Evolutionary conservation across 2,329 filamentous ascomycete genomes (phyloP).

Genomic region (Aspergillus awamori): DNA sequence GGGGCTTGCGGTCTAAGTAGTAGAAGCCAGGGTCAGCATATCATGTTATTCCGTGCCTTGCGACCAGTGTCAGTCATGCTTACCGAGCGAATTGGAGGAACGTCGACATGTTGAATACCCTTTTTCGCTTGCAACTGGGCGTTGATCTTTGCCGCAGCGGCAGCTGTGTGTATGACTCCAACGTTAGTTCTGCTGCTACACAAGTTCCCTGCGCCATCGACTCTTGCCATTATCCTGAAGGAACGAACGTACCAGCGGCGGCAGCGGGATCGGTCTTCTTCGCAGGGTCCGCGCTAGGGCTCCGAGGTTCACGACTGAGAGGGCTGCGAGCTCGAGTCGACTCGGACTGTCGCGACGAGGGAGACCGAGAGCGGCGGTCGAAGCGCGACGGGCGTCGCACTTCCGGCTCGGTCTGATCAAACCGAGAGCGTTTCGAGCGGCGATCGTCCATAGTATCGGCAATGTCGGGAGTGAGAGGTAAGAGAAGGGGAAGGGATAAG

Average conservation of each 20-base stretch:
- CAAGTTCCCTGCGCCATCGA: not conserved
- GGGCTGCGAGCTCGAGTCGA: slow-evolving; percentile 80
- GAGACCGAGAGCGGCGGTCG: slow-evolving; percentile 88
- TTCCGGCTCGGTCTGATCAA: slow-evolving; percentile 87
- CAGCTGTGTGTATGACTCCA: slow-evolving; percentile 58
- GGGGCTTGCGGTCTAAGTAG: slow-evolving; percentile 50
- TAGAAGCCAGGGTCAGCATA: not conserved
- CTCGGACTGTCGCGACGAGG: slow-evolving; percentile 68
- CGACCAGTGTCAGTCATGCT: slow-evolving; percentile 19
- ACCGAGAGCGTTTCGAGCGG: slow-evolving; percentile 82
- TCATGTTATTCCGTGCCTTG: not conserved
- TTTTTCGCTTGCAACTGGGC: slow-evolving; percentile 83
- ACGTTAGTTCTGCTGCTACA: slow-evolving; percentile 12
- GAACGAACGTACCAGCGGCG: slow-evolving; percentile 67
- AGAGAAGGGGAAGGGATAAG: not conserved
- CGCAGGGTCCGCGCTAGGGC: slow-evolving; percentile 48
- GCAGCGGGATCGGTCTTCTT: slow-evolving; percentile 68
- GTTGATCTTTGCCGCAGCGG: slow-evolving; percentile 85
- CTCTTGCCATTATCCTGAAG: not conserved
- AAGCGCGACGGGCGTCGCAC: slow-evolving; percentile 77
- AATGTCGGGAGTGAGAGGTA: not conserved
- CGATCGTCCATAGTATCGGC: slow-evolving; percentile 67
- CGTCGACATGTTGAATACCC: slow-evolving; percentile 86
- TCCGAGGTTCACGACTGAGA: slow-evolving; percentile 57
- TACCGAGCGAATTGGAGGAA: slow-evolving; percentile 74